Evolutionary conservation across 768 basidiomycete genomes (phyloP).

Genomic region (Mycena olivaceomarginata): DNA sequence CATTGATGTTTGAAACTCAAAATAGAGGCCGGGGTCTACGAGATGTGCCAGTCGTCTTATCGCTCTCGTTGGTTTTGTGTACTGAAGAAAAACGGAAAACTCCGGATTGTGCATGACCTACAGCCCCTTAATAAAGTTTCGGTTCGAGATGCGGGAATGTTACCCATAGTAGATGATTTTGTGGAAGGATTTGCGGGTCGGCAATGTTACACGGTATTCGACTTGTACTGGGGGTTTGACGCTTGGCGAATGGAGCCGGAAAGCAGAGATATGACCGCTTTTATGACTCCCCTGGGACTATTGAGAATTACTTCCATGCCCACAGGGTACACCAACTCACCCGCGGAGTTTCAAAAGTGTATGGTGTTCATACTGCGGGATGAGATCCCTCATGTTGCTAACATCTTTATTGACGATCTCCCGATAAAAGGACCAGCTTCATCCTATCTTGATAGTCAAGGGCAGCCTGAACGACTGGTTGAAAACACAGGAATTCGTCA

Average conservation of each 20-base stretch:
- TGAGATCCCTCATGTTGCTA: slow-evolving; percentile 1
- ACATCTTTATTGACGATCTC: slow-evolving; percentile 13
- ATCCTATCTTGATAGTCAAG: slow-evolving; percentile 41
- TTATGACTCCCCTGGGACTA: slow-evolving; percentile 22
- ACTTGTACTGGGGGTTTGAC: slow-evolving; percentile 44
- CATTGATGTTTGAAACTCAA: too few species aligned
- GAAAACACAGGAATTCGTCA: slow-evolving; percentile 29
- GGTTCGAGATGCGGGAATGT: slow-evolving; percentile 43
- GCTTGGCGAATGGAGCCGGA: slow-evolving; percentile 26
- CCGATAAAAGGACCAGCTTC: slow-evolving; percentile 4
- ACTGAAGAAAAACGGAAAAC: slow-evolving; percentile 18
- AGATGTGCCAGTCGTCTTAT: background rate
- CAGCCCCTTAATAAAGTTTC: slow-evolving; percentile 11
- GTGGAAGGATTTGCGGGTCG: slow-evolving; percentile 45
- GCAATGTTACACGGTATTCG: slow-evolving; percentile 37
- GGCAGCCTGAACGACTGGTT: background rate
- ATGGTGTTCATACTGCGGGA: slow-evolving; percentile 8
- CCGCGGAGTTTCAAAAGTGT: slow-evolving; percentile 46
- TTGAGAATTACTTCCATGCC: slow-evolving; percentile 44
- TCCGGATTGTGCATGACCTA: slow-evolving; percentile 10
- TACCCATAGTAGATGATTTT: slow-evolving; percentile 47
- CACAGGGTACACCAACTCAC: slow-evolving; percentile 47
- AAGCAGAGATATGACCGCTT: slow-evolving; percentile 43
- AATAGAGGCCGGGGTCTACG: too few species aligned
- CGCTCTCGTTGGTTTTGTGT: slow-evolving; percentile 12